Evolutionary conservation across 2,329 filamentous ascomycete genomes (phyloP).

Genomic region (Zasmidium cellare): DNA sequence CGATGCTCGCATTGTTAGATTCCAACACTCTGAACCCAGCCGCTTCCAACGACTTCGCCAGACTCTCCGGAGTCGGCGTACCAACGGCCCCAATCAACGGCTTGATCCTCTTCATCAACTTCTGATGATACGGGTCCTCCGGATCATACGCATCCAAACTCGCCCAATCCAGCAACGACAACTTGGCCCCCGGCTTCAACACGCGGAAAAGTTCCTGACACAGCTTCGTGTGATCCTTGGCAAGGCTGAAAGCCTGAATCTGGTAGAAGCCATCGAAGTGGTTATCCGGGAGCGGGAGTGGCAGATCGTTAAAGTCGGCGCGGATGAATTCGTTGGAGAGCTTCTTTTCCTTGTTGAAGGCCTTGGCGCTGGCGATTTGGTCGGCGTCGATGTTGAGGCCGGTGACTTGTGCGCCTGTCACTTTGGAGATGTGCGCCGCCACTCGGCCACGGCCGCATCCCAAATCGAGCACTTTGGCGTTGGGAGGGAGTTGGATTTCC

Average conservation of each 20-base stretch:
- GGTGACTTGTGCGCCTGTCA: conserved; percentile 28
- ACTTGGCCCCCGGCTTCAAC: conserved; percentile 29
- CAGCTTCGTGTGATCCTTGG: conserved; percentile 26
- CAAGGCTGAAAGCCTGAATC: conserved; percentile 33
- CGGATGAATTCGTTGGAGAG: conserved; percentile 26
- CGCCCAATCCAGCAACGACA: conserved; percentile 31
- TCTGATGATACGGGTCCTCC: conserved; percentile 22
- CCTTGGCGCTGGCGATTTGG: conserved; percentile 28
- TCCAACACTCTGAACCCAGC: conserved; percentile 28
- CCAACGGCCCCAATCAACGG: conserved; percentile 32
- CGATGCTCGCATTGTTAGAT: conserved; percentile 25
- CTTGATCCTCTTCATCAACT: conserved; percentile 30
- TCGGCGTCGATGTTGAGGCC: conserved; percentile 33
- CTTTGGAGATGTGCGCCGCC: conserved; percentile 28
- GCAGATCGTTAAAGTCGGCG: conserved; percentile 31
- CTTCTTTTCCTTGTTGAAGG: conserved; percentile 23
- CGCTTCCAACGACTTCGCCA: conserved; percentile 20
- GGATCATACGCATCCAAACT: conserved; percentile 28
- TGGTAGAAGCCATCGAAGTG: conserved; percentile 34
- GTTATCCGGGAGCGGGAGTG: conserved; percentile 25
- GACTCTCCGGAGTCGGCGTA: conserved; percentile 29
- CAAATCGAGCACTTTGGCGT: conserved; percentile 30
- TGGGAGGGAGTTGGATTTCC: conserved; percentile 26
- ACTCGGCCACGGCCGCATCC: conserved; percentile 33
- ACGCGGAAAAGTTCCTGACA: conserved; percentile 28